Evolutionary conservation across 192 early-diverging fungal genomes (phyloP).

Genomic region (Ambispora gerdemannii): DNA sequence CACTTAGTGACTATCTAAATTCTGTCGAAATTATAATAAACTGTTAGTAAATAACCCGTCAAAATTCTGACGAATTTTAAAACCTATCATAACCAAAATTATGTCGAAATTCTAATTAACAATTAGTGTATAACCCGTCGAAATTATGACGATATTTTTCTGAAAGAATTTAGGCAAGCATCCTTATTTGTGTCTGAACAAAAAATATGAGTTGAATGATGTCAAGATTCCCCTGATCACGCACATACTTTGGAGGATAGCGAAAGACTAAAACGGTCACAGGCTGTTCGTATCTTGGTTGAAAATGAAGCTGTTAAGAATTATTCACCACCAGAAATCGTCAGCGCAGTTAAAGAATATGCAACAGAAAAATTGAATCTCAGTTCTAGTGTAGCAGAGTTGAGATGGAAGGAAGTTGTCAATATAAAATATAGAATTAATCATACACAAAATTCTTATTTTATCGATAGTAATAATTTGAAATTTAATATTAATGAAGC

Average conservation of each 20-base stretch:
- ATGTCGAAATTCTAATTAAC: no score
- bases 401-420: conserved; percentile 14
- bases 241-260: background rate
- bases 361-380: background rate
- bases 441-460: background rate
- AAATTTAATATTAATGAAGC: background rate
- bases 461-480: background rate
- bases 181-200: background rate
- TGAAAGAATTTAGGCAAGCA: no score
- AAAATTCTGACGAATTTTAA: no score
- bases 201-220: background rate
- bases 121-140: no score
- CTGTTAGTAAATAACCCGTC: no score
- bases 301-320: conserved; percentile 8
- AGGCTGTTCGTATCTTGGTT: background rate
- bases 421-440: conserved; percentile 15
- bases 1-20: no score
- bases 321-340: background rate
- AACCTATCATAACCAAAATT: no score
- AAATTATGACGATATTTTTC: no score
- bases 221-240: background rate
- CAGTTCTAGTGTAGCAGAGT: background rate
- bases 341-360: conserved; percentile 14
- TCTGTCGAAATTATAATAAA: no score
- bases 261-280: background rate